These are phyloP conservation scores for Dalechampia spathulata DNA, from an alignment of 441 rosid genomes.

Conservation along the genomic window DNA sequence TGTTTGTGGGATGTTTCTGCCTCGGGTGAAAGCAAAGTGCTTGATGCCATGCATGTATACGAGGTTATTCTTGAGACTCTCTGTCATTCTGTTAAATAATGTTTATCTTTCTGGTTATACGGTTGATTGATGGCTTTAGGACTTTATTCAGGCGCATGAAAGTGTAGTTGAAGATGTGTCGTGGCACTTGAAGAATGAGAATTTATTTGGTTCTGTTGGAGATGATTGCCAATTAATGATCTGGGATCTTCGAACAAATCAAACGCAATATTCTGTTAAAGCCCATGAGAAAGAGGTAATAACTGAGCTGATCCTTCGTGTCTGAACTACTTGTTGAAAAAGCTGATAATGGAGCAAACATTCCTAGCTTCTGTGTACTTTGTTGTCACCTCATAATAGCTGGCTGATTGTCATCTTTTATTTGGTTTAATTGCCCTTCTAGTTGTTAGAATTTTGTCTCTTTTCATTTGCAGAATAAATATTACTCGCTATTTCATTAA, in stretches of 20 bases:
- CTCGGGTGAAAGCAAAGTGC: conserved; percentile 38
- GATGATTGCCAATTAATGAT: conserved; percentile 68
- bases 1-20: conserved; percentile 83
- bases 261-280: conserved; percentile 46
- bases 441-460: neutral
- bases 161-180: conserved; percentile 69
- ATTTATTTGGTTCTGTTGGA: conserved; percentile 69
- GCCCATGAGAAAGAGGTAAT: conserved; percentile 79
- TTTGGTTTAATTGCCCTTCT: neutral
- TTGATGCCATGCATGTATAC: conserved; percentile 50
- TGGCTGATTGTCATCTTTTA: no score
- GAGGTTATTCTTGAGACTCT: conserved; percentile 37
- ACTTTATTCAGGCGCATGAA: conserved; percentile 50
- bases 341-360: no score
- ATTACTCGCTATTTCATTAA: neutral
- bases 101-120: conserved; percentile 6
- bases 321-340: no score
- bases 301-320: no score
- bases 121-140: conserved; percentile 7
- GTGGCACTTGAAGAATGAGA: conserved; percentile 76
- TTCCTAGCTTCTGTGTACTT: no score
- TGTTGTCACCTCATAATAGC: no score
- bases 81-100: neutral
- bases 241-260: conserved; percentile 76
- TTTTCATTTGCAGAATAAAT: neutral